phyloP scores from a whole-genome alignment of 176 grass and related monocot species.

The Puccinellia tenuiflora region DNA sequence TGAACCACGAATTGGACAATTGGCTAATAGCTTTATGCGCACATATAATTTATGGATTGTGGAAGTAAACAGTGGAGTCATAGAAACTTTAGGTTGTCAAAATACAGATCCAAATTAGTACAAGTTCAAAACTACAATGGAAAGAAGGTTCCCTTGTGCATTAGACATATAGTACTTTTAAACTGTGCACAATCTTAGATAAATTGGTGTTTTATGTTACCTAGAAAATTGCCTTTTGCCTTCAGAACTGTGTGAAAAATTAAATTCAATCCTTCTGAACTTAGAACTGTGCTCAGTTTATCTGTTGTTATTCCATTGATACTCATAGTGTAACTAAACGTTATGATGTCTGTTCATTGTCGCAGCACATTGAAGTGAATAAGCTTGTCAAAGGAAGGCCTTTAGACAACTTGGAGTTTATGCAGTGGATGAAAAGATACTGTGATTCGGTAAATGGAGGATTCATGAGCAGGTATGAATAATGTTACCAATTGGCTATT shows the following conservation, averaged over 20 bases:
- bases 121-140: background rate
- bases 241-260: background rate
- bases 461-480: slow-evolving; percentile 35
- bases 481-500: background rate
- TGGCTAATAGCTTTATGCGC: background rate
- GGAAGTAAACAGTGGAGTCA: background rate
- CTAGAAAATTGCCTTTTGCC: background rate
- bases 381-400: slow-evolving; percentile 89
- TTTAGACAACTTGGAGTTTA: slow-evolving; percentile 91
- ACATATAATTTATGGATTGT: background rate
- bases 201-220: background rate
- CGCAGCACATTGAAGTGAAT: slow-evolving; percentile 87
- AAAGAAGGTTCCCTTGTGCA: background rate
- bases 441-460: slow-evolving; percentile 74
- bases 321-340: background rate
- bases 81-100: background rate
- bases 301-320: background rate
- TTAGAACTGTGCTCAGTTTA: background rate
- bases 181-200: background rate
- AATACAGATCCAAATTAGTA: background rate
- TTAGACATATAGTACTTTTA: background rate
- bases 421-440: slow-evolving; percentile 96
- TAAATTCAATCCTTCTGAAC: background rate
- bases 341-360: background rate
- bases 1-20: background rate